These are phyloP conservation scores for Lactarius indigo DNA, from an alignment of 768 basidiomycete genomes.

Conservation along the genomic window DNA sequence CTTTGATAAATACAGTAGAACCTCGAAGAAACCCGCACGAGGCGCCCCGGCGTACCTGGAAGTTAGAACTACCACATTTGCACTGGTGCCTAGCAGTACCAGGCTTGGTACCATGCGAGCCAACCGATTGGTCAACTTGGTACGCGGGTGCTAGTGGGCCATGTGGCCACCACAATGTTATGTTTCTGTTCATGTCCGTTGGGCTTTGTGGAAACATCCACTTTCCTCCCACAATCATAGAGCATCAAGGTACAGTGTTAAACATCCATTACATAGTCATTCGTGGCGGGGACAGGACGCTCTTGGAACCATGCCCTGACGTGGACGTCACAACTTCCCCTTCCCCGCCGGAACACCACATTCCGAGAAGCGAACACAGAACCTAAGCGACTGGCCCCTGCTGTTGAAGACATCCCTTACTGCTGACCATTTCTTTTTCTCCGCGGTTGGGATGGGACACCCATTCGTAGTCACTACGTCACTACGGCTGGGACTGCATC, in stretches of 20 bases:
- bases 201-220: neutral
- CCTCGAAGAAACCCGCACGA: neutral
- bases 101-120: neutral
- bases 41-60: neutral
- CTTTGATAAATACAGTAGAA: neutral
- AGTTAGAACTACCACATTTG: neutral
- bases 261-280: neutral
- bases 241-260: neutral
- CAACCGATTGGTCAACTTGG: neutral
- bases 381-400: neutral
- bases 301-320: conserved; percentile 11
- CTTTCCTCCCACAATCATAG: neutral
- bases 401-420: neutral
- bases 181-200: neutral
- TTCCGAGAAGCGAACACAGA: neutral
- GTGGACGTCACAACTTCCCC: neutral
- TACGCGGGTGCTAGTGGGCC: neutral
- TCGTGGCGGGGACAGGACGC: conserved; percentile 19
- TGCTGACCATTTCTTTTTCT: neutral
- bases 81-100: neutral
- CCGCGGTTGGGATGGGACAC: neutral
- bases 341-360: neutral
- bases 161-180: conserved; percentile 1
- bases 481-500: neutral
- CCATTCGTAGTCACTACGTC: neutral